Evolutionary conservation across 2,329 filamentous ascomycete species (phyloP), one percentile per base, ranked within the genome.

Genomic region (Penicillium sp.): DNA sequence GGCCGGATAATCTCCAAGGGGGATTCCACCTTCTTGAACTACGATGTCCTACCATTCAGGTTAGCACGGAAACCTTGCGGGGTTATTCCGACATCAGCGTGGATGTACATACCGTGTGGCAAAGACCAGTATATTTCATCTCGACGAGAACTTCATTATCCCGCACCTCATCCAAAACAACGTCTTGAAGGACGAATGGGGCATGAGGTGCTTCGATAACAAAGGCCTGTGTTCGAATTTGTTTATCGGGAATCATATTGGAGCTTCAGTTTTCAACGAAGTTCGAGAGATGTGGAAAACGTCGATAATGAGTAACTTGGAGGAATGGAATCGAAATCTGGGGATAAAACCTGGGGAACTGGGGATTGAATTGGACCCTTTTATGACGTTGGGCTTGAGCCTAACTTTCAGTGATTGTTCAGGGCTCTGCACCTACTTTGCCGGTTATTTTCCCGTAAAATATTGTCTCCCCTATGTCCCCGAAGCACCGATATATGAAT

Each of bases 81-180:
- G 18, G 22, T 16, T 25, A n/a, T 33, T 38, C 10, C 14, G 18
- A 27, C 10, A 13, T 10, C 4, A 28, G 27, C 28, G 10, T 1
- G 11, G 43, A 14, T n/a, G 20, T 5, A 52, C 60, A 30, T 54
- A 67, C 65, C 20, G 63, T 67, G 33, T 69, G 63, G 43, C 70
- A 72, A 16, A 73, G 46, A 1, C 70, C 69, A 0, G 69, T 68
- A 24, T 65, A 68, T 50, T 66, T 69, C 56, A 73, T 71, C 44
- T 70, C 63, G 13, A 73, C 60, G 2, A 73, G 54, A 1, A 70
- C 63, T 53, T 73, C 69, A 44, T 68, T 56, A 8, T 54, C 45
- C 27, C 56, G 50, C 41, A 64, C 57, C 55, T 63, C 60, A 49
- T 67, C 61, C 18, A 69, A 42, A 42, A 63, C 22, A 38, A 71